These are phyloP conservation scores for Yarrowia galli DNA, from an alignment of 1,139 yeast species.

Conservation along the genomic window DNA sequence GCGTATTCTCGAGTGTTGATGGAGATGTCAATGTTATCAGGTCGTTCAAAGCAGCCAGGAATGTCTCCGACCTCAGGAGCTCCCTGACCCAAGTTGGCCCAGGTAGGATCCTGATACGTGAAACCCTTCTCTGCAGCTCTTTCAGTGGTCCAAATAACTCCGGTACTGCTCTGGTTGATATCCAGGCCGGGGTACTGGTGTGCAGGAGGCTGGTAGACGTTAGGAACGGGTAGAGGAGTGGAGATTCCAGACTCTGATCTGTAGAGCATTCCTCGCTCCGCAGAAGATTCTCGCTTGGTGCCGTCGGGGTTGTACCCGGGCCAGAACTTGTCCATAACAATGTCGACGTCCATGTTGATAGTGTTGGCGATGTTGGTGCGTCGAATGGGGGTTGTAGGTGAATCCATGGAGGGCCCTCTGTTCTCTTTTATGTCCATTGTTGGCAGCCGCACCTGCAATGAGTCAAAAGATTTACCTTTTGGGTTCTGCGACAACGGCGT, in stretches of 20 bases:
- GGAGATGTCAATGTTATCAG: slow-evolving; percentile 60
- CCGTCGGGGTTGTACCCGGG: slow-evolving; percentile 39
- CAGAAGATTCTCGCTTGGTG: slow-evolving; percentile 30
- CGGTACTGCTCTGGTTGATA: slow-evolving; percentile 68
- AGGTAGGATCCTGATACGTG: slow-evolving; percentile 57
- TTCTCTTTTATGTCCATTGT: slow-evolving; percentile 33
- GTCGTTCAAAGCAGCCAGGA: slow-evolving; percentile 68
- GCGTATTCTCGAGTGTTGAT: slow-evolving; percentile 66
- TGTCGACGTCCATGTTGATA: slow-evolving; percentile 29
- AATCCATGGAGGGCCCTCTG: background rate
- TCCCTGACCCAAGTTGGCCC: slow-evolving; percentile 77
- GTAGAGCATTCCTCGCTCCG: slow-evolving; percentile 40
- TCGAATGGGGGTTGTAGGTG: slow-evolving; percentile 19
- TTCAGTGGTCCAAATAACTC: slow-evolving; percentile 75
- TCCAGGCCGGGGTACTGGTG: slow-evolving; percentile 61
- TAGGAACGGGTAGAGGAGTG: slow-evolving; percentile 50
- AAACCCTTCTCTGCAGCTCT: slow-evolving; percentile 69
- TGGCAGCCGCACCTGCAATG: slow-evolving; percentile 31
- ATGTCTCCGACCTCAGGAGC: slow-evolving; percentile 74
- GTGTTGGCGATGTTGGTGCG: background rate
- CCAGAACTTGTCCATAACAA: slow-evolving; percentile 37
- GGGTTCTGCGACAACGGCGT: slow-evolving; percentile 35
- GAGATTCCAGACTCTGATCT: slow-evolving; percentile 47
- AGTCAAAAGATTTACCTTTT: slow-evolving; percentile 36
- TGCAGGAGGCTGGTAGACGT: slow-evolving; percentile 51